Conservation (phyloP, 495 filamentous ascomycete genomes). For the Annulohypoxylon stygium region DNA sequence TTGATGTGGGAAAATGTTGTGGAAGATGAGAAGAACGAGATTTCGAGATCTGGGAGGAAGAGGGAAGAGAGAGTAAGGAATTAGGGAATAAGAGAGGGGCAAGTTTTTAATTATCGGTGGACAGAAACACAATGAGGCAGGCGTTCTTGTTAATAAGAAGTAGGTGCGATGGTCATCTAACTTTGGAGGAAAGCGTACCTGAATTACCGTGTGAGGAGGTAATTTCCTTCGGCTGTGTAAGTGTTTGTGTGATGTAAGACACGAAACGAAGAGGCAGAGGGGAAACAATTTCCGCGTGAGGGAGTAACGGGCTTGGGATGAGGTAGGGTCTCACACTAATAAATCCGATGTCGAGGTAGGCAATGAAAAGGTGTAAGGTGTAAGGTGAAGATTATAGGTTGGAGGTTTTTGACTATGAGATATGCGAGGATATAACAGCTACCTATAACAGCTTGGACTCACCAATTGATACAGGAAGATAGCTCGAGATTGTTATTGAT, state of each 20-base stretch:
- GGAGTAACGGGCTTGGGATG: conserved; percentile 11
- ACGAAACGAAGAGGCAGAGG: conserved; percentile 37
- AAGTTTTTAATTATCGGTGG: conserved; percentile 29
- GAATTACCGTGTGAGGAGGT: conserved; percentile 22
- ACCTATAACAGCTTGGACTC: conserved; percentile 1
- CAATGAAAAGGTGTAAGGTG: neutral
- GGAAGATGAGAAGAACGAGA: conserved; percentile 27
- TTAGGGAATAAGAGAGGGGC: conserved; percentile 1
- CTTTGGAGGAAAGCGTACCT: conserved; percentile 32
- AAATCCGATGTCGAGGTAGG: neutral
- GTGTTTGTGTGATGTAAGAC: conserved; percentile 45
- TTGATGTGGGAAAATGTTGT: conserved; percentile 40
- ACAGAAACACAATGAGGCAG: conserved; percentile 8
- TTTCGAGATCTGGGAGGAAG: conserved; percentile 13
- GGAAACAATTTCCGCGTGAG: conserved; percentile 2
- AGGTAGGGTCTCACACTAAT: neutral
- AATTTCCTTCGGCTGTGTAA: conserved; percentile 40
- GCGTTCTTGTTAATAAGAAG: conserved; percentile 7
- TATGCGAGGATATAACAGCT: neutral
- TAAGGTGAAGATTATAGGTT: neutral
- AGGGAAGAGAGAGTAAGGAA: conserved; percentile 4
- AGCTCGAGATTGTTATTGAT: neutral
- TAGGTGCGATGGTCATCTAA: conserved; percentile 31
- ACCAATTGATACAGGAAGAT: neutral
- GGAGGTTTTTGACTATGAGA: neutral